Conservation (phyloP, 108 stramenopile genomes). For the Schizochytrium sp. region DNA sequence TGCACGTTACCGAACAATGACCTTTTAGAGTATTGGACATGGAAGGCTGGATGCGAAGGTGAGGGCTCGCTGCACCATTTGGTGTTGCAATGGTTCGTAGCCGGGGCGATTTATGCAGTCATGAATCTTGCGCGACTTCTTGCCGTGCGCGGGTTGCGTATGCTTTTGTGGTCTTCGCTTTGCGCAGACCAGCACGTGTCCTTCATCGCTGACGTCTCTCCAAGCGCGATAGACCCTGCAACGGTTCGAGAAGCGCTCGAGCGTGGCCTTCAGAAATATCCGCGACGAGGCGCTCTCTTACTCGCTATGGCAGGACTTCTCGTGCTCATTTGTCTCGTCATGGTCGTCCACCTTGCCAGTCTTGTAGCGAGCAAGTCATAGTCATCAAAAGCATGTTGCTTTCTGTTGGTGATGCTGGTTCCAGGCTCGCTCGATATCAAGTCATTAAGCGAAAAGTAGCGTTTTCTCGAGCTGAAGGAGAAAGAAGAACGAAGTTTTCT, state of each 20-base stretch:
- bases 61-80: background rate
- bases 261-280: background rate
- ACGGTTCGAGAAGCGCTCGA: background rate
- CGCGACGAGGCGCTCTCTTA: background rate
- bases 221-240: background rate
- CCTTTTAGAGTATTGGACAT: background rate
- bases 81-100: background rate
- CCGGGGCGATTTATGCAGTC: background rate
- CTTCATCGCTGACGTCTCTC: background rate
- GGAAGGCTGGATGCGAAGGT: background rate
- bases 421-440: too few relatives aligned
- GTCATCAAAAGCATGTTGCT: too few relatives aligned
- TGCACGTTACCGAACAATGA: background rate
- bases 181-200: background rate
- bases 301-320: background rate
- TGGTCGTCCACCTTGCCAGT: too few relatives aligned
- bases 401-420: too few relatives aligned
- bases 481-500: too few relatives aligned
- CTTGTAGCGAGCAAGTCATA: too few relatives aligned
- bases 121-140: background rate
- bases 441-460: too few relatives aligned
- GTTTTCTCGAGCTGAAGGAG: too few relatives aligned
- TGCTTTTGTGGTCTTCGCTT: background rate
- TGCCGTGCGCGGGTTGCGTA: background rate
- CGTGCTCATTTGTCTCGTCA: too few relatives aligned